Conservation (phyloP, 495 filamentous ascomycete genomes). For the Aspergillus ellipticus region DNA sequence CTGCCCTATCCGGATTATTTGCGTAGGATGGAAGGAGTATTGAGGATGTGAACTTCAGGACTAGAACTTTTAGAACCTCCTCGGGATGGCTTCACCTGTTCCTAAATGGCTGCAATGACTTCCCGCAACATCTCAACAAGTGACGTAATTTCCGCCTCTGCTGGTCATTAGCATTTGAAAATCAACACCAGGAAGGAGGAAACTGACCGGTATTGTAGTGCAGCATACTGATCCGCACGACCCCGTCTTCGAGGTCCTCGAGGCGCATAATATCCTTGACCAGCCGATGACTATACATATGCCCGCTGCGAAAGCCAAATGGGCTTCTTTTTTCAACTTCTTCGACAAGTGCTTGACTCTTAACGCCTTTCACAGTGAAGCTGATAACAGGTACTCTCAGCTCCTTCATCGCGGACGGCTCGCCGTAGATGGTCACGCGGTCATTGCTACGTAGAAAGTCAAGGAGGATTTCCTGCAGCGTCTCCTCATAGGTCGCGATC, state of each 20-base stretch:
- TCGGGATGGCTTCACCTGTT: background rate
- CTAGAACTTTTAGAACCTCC: background rate
- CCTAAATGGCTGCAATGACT: background rate
- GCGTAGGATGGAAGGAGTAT: background rate
- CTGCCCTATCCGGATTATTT: no score
- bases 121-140: conserved; percentile 1
- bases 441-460: conserved; percentile 45
- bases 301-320: conserved; percentile 63
- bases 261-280: conserved; percentile 56
- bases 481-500: conserved; percentile 57
- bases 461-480: conserved; percentile 55
- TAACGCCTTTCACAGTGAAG: conserved; percentile 56
- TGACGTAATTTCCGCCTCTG: background rate
- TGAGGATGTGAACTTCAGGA: background rate
- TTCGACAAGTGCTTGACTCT: conserved; percentile 57
- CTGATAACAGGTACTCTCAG: conserved; percentile 62
- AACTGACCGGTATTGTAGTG: conserved; percentile 72
- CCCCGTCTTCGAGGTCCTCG: conserved; percentile 50
- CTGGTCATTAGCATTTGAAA: background rate
- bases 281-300: conserved; percentile 64
- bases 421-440: conserved; percentile 56
- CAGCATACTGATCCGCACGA: conserved; percentile 66
- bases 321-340: conserved; percentile 51
- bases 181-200: background rate
- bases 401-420: conserved; percentile 36